These are phyloP conservation scores for Ogataea methanolica DNA, from an alignment of 805 yeast species.

Conservation along the genomic window DNA sequence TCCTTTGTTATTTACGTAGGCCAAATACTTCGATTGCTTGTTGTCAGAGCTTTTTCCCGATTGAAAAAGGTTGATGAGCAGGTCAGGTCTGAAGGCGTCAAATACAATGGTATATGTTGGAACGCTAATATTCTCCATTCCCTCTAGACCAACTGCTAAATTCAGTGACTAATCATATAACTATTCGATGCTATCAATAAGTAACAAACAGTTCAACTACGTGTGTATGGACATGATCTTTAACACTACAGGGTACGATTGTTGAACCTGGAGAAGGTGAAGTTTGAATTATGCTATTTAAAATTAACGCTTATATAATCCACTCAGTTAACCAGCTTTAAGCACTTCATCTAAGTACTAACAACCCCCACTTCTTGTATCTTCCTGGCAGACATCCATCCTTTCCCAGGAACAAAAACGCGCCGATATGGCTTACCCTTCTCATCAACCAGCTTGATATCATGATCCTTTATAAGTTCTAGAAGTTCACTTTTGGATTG, in stretches of 20 bases:
- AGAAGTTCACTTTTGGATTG: neutral
- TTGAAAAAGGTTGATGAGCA: constrained; percentile 17
- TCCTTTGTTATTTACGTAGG: constrained; percentile 13
- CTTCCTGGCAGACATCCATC: constrained; percentile 37
- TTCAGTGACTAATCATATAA: no score
- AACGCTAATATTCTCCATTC: constrained; percentile 6
- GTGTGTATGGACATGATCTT: no score
- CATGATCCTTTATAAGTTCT: neutral
- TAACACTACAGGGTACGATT: no score
- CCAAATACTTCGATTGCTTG: constrained; percentile 15
- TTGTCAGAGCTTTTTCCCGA: constrained; percentile 6
- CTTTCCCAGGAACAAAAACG: constrained; percentile 43
- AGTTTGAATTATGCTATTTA: no score
- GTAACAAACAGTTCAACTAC: no score
- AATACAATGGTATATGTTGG: constrained; percentile 23
- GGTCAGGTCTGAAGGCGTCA: constrained; percentile 25
- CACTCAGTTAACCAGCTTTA: no score
- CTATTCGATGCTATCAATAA: no score
- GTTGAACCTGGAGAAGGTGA: no score
- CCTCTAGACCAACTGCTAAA: neutral
- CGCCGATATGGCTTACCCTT: constrained; percentile 40
- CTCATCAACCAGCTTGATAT: constrained; percentile 24
- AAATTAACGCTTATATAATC: no score
- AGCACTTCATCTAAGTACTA: no score
- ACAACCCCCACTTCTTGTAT: constrained; percentile 8